phyloP scores from a whole-genome alignment of 345 rosid genomes.

The Salix exigua region DNA sequence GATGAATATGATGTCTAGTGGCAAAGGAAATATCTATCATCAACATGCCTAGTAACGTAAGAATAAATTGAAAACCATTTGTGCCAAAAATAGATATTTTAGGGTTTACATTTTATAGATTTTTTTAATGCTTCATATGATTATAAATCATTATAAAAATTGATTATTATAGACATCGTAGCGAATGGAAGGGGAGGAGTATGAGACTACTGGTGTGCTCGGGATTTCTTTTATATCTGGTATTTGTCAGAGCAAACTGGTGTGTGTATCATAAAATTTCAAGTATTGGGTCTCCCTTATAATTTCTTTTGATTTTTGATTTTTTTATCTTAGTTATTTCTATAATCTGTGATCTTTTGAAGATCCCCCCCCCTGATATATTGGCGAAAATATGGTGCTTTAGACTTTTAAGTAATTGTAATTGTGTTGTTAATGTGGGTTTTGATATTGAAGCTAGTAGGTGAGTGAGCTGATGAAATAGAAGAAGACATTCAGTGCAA shows the following conservation, averaged over 20 bases:
- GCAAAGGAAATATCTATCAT: no score
- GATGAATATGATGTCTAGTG: no score
- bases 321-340: not conserved
- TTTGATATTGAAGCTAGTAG: constrained; percentile 1
- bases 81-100: no score
- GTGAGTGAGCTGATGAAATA: constrained; percentile 9
- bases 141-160: no score
- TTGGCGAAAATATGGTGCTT: not conserved
- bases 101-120: no score
- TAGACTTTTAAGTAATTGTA: not conserved
- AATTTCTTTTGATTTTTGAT: no score
- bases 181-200: no score
- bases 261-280: not conserved
- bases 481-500: not conserved
- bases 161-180: no score
- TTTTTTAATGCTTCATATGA: no score
- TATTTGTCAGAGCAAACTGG: not conserved
- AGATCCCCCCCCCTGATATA: not conserved
- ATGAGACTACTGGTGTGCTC: no score
- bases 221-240: not conserved
- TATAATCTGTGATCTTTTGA: not conserved
- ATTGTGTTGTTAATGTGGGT: constrained; percentile 2
- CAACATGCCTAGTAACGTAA: no score
- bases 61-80: no score
- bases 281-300: not conserved